phyloP scores from a whole-genome alignment of 2,329 filamentous ascomycete species.

The Aspergillus costaricaensis region DNA sequence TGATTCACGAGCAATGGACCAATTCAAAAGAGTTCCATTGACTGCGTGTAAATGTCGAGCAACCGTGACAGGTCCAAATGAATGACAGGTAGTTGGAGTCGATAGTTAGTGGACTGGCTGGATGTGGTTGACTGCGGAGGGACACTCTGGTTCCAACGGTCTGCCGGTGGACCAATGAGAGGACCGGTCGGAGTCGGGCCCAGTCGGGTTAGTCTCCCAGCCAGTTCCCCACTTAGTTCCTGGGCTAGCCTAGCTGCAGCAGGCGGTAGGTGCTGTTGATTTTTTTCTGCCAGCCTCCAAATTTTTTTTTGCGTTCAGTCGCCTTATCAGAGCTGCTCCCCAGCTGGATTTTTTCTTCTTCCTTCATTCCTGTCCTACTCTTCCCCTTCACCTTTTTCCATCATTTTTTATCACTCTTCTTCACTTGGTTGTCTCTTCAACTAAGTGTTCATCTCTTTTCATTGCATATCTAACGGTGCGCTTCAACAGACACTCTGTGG shows the following conservation, averaged over 20 bases:
- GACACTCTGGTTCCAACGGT: not conserved
- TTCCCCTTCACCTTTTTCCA: constrained; percentile 11
- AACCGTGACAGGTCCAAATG: not conserved
- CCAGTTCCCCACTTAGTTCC: constrained; percentile 14
- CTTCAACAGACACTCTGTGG: constrained; percentile 42
- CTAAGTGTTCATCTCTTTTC: constrained; percentile 18
- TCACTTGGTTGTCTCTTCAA: constrained; percentile 23
- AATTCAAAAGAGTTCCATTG: constrained; percentile 28
- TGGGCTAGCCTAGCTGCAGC: constrained; percentile 10
- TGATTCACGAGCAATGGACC: constrained; percentile 18
- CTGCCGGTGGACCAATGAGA: not conserved
- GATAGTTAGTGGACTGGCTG: not conserved
- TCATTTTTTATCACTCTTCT: constrained; percentile 12
- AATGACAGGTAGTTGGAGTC: too few species aligned
- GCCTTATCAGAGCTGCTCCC: constrained; percentile 31
- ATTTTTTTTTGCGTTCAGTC: constrained; percentile 32
- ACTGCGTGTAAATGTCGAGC: not conserved
- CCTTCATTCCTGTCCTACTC: constrained; percentile 20
- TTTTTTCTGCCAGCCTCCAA: constrained; percentile 34
- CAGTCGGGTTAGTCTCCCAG: not conserved
- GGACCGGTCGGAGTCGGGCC: not conserved
- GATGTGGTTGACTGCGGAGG: not conserved
- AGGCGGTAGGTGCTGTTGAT: constrained; percentile 29
- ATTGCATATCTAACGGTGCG: constrained; percentile 36
- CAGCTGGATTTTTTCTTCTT: constrained; percentile 29